Percentiles rank a stretch among this genome's conserved stretches.
Evolutionary conservation across 1,284 basidiomycete genomes (phyloP).

Genomic region (Marasmius fiardii): DNA sequence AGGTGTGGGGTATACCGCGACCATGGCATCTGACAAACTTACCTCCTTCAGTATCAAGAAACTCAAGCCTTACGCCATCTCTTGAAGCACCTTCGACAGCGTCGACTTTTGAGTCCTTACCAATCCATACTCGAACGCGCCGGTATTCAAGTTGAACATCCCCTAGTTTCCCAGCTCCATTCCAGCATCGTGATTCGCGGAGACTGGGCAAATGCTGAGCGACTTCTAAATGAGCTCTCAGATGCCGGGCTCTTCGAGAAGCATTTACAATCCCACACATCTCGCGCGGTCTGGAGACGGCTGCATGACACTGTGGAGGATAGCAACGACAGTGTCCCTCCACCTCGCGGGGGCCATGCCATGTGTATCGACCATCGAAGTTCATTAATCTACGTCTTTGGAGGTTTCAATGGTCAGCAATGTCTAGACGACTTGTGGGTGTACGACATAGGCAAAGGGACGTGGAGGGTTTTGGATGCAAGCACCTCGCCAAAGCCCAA

Average conservation of each 20-base stretch:
- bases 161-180: slow-evolving; percentile 66
- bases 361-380: slow-evolving; percentile 75
- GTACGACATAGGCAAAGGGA: slow-evolving; percentile 59
- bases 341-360: slow-evolving; percentile 72
- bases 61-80: slow-evolving; percentile 61
- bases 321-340: slow-evolving; percentile 62
- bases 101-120: slow-evolving; percentile 68
- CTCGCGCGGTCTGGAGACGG: slow-evolving; percentile 55
- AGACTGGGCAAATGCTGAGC: slow-evolving; percentile 59
- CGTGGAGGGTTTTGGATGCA: slow-evolving; percentile 62
- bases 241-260: slow-evolving; percentile 54
- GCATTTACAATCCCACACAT: slow-evolving; percentile 54
- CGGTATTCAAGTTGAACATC: slow-evolving; percentile 64
- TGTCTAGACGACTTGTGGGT: slow-evolving; percentile 81
- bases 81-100: slow-evolving; percentile 77
- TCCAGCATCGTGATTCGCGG: slow-evolving; percentile 64
- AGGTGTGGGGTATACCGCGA: slow-evolving; percentile 40
- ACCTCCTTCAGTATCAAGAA: slow-evolving; percentile 55
- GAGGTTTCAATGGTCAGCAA: slow-evolving; percentile 76
- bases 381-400: slow-evolving; percentile 71
- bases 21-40: slow-evolving; percentile 10
- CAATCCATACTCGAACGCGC: slow-evolving; percentile 56
- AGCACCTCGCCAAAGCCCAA: slow-evolving; percentile 53
- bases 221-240: slow-evolving; percentile 47
- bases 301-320: slow-evolving; percentile 55